phyloP scores from a whole-genome alignment of 2,329 filamentous ascomycete species.

The Graphilbum fragrans region DNA sequence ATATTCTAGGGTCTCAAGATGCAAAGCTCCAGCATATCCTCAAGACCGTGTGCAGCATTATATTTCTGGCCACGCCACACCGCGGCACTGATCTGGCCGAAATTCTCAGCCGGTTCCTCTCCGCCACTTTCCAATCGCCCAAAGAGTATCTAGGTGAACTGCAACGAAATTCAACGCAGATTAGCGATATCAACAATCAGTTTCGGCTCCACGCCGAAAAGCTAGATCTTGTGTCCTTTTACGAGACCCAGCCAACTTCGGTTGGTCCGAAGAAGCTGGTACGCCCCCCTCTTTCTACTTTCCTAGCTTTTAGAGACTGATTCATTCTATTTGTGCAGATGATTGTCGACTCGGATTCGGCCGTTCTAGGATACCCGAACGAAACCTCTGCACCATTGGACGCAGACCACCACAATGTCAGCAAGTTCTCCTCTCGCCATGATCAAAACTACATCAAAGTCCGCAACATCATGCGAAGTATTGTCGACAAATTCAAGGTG shows the following conservation, averaged over 20 bases:
- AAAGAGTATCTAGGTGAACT: constrained; percentile 12
- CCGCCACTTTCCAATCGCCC: background rate
- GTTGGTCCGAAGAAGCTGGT: background rate
- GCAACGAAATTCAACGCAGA: constrained; percentile 6
- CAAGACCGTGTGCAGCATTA: no score
- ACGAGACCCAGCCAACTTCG: constrained; percentile 15
- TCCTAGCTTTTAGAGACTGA: no score
- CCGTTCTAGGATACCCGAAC: constrained; percentile 10
- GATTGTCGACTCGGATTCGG: constrained; percentile 13
- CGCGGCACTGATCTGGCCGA: constrained; percentile 5
- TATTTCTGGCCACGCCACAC: constrained; percentile 9
- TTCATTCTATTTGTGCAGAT: no score
- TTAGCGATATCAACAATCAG: constrained; percentile 16
- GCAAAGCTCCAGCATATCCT: no score
- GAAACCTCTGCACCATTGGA: constrained; percentile 10
- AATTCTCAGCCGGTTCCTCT: constrained; percentile 4
- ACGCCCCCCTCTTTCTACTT: no score
- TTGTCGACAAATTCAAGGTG: background rate
- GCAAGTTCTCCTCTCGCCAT: constrained; percentile 8
- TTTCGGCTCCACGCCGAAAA: constrained; percentile 14
- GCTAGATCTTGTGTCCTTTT: constrained; percentile 17
- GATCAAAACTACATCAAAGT: constrained; percentile 1
- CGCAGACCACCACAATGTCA: constrained; percentile 14
- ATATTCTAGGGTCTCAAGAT: no score
- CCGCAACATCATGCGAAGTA: background rate